phyloP scores from a whole-genome alignment of 257 asterid genomes.

The Phtheirospermum japonicum region DNA sequence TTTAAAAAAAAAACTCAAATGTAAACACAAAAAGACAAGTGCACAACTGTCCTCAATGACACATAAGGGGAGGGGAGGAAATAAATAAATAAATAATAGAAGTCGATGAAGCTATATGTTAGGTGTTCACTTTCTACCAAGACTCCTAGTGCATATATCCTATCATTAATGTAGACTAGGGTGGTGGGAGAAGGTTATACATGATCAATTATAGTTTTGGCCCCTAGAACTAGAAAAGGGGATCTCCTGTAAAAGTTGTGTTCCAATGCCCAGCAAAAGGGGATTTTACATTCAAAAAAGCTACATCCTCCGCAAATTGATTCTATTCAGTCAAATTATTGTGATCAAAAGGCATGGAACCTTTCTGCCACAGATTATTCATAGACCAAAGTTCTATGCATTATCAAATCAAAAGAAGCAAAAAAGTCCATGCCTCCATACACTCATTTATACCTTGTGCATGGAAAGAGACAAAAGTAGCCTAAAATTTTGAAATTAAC shows the following conservation, averaged over 20 bases:
- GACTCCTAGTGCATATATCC: background rate
- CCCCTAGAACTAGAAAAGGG: background rate
- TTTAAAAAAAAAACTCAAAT: no score
- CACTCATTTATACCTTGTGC: background rate
- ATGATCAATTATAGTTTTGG: background rate
- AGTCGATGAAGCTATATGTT: background rate
- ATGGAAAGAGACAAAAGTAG: background rate
- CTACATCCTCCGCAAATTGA: background rate
- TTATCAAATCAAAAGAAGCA: background rate
- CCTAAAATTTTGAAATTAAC: background rate
- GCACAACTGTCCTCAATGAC: background rate
- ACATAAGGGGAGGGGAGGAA: background rate
- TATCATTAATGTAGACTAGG: background rate
- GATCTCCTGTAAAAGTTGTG: background rate
- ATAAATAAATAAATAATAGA: background rate
- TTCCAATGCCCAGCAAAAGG: conserved; percentile 1
- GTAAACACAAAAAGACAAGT: background rate
- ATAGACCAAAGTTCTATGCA: background rate
- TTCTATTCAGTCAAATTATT: background rate
- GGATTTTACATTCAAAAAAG: background rate
- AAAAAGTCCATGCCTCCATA: background rate
- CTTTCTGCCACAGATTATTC: conserved; percentile 1
- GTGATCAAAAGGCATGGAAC: background rate
- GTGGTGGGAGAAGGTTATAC: background rate
- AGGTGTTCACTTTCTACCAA: background rate